Conservation (phyloP, 352 stramenopile species). For the Phytophthora pistaciae region DNA sequence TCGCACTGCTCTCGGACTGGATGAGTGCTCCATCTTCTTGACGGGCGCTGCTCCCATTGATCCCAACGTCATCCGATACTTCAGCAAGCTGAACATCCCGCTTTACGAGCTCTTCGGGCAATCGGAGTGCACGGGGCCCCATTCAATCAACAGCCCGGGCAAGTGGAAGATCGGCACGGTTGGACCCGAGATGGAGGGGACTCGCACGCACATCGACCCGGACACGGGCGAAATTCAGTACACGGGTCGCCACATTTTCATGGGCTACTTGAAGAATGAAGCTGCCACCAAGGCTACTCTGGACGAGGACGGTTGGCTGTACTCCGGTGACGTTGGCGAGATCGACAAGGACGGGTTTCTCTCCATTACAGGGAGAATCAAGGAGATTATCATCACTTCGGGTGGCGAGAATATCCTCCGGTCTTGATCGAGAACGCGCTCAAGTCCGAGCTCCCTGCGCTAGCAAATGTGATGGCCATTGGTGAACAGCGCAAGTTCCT, state of each 20-base stretch:
- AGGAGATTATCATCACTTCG: slow-evolving; percentile 95
- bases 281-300: slow-evolving; percentile 61
- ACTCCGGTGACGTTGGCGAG: slow-evolving; percentile 90
- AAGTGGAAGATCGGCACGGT: slow-evolving; percentile 91
- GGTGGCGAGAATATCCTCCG: slow-evolving; percentile 94
- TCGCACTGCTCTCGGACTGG: slow-evolving; percentile 78
- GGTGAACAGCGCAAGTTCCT: slow-evolving; percentile 93
- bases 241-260: slow-evolving; percentile 74
- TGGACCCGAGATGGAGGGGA: slow-evolving; percentile 69
- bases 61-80: slow-evolving; percentile 81
- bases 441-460: slow-evolving; percentile 78
- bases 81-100: slow-evolving; percentile 94
- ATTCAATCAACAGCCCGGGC: slow-evolving; percentile 68
- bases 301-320: slow-evolving; percentile 88
- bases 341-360: slow-evolving; percentile 92
- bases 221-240: slow-evolving; percentile 70
- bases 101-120: slow-evolving; percentile 94
- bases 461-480: slow-evolving; percentile 92
- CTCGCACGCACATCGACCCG: slow-evolving; percentile 57
- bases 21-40: slow-evolving; percentile 86
- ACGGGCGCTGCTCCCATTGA: slow-evolving; percentile 82
- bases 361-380: slow-evolving; percentile 93
- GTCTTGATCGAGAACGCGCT: slow-evolving; percentile 90
- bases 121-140: slow-evolving; percentile 92
- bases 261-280: slow-evolving; percentile 79